Base-by-base conservation (phyloP, 129 eudicot genomes). In the Helichrysum umbraculigerum region DNA sequence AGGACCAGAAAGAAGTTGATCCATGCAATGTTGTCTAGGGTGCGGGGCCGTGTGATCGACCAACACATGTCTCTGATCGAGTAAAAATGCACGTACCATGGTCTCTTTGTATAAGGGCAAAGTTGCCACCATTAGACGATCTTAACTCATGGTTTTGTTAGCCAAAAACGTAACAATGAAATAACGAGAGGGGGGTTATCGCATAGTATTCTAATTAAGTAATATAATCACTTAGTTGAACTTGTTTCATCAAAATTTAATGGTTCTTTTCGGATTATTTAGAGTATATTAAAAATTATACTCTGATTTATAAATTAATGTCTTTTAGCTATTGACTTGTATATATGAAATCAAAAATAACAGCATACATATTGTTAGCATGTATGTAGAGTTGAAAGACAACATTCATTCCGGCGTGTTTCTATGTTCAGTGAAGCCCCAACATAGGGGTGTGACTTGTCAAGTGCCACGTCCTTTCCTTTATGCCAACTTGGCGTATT, bases 351-450 rank as follows among this genome's bases (percentile, higher is more conserved):
- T 25, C 28, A 25, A 25, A 25, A 25, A 25, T 25, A 25, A 25
- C 28, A 25, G 28, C 28, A 25, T 25, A 25, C 28, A 25, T 25
- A 25, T 25, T 25, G 28, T 25, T 25, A 25, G 28, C 28, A 25
- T 25, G 34, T 4, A 32, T 32, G 10, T 42, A 47, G 1, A 47
- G 15, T 44, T 47, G 5, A 52, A 71, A 32, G 50, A 52, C 47
- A n/a, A 7, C 65, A 71, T 51, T 51, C 47, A 71, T 52, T 30
- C 11, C 37, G 4, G 70, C 28, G 28, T 52, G 75, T 52, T 20
- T 71, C 7, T 71, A 16, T 71, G 75, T 52, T 71, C 19, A 16
- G 50, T 8, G 52, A 71, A 51, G 34, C 64, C 64, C 75, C 75
- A 71, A 52, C 50, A 71, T 2, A 29, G 63, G 47, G 65, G 65